Evolutionary conservation across 108 stramenopile species (phyloP).

Genomic region (Pseudonitzschia pungens): DNA sequence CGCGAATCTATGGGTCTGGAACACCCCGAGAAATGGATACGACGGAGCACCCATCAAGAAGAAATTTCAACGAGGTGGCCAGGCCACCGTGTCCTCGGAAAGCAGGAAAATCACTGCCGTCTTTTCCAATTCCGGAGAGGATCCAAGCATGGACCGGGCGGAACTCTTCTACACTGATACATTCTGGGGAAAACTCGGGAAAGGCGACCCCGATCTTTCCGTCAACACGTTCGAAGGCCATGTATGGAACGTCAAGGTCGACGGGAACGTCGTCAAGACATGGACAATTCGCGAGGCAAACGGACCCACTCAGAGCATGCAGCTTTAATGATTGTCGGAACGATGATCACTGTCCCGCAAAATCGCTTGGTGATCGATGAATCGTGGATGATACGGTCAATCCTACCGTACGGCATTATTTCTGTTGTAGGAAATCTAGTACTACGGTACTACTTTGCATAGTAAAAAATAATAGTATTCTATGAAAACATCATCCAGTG

Average conservation of each 20-base stretch:
- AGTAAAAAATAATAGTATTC: too few species aligned
- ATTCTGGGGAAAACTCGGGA: conserved; percentile 60
- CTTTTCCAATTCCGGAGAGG: conserved; percentile 62
- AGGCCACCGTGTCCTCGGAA: background rate
- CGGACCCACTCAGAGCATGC: background rate
- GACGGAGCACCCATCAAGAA: conserved; percentile 55
- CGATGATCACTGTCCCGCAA: too few species aligned
- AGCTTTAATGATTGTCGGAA: background rate
- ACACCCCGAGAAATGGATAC: conserved; percentile 54
- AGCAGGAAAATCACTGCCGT: conserved; percentile 43
- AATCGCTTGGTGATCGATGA: too few species aligned
- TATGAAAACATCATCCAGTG: too few species aligned
- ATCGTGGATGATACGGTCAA: too few species aligned
- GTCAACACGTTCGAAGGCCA: conserved; percentile 78
- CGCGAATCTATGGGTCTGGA: conserved; percentile 81
- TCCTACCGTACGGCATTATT: too few species aligned
- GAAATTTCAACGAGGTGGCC: conserved; percentile 23
- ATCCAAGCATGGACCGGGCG: conserved; percentile 49
- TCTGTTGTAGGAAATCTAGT: too few species aligned
- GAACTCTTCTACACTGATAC: conserved; percentile 57
- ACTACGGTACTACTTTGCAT: too few species aligned
- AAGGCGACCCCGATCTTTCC: conserved; percentile 45
- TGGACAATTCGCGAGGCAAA: conserved; percentile 47
- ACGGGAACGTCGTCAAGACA: conserved; percentile 51
- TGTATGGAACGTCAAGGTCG: conserved; percentile 70